A percentile compares a stretch with the other conserved stretches of the same genome.
phyloP scores from a whole-genome alignment of 129 eudicot genomes.

The Gnaphalium uliginosum region DNA sequence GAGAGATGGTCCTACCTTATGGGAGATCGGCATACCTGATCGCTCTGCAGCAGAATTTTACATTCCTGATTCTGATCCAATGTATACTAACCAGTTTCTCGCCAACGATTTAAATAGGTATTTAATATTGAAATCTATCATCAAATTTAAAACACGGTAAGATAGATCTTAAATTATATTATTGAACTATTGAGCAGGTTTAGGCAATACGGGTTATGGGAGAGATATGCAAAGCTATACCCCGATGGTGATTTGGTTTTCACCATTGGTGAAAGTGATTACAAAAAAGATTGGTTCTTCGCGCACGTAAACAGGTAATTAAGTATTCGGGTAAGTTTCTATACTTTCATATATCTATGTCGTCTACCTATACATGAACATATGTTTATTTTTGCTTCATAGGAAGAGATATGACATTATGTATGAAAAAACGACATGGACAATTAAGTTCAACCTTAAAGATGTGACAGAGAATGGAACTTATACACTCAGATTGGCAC shows the following conservation, averaged over 20 bases:
- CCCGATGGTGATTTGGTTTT: constrained; percentile 40
- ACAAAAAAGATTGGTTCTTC: constrained; percentile 40
- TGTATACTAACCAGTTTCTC: constrained; percentile 52
- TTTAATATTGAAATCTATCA: background rate
- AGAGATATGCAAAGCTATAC: constrained; percentile 43
- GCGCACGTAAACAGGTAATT: constrained; percentile 38
- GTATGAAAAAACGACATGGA: constrained; percentile 78
- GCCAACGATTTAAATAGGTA: constrained; percentile 60
- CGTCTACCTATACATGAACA: background rate
- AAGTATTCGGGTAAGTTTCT: constrained; percentile 18
- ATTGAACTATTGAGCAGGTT: constrained; percentile 7
- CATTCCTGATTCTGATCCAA: constrained; percentile 74
- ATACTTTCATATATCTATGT: background rate
- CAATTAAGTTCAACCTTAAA: constrained; percentile 57
- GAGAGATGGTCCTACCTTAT: constrained; percentile 75
- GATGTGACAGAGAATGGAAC: constrained; percentile 37
- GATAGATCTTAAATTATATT: background rate
- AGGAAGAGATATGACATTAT: constrained; percentile 54
- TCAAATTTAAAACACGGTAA: background rate
- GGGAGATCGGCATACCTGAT: constrained; percentile 89
- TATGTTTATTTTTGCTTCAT: background rate
- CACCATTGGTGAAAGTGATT: constrained; percentile 36
- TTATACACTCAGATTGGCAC: constrained; percentile 68
- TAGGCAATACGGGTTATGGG: constrained; percentile 53
- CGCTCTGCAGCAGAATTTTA: constrained; percentile 74